Evolutionary conservation across 495 filamentous ascomycete species (phyloP), one percentile per base, ranked within the genome.

Genomic region (Neurospora sp.): DNA sequence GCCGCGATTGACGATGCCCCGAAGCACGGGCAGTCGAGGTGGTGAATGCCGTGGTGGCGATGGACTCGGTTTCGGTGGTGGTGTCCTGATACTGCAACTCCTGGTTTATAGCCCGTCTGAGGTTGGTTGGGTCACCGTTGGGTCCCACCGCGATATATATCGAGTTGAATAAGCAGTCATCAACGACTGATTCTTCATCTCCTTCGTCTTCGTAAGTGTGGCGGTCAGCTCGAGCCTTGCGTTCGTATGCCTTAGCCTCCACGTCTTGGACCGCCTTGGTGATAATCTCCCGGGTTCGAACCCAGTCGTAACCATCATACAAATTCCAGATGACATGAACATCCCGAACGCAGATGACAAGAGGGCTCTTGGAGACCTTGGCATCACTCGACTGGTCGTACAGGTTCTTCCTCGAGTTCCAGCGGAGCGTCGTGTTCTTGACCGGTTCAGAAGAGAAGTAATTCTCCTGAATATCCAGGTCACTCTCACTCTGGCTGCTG

Each of bases 291-390:
- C 94, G 84, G 0, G 96, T 98, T 39, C 88, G 85, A 76, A 90
- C 89, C 96, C 96, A 99, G 81, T 99, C 96, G 79, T 97, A 99
- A 7, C 96, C 96, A 82, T 99, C 96, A 79, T 94, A 97, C 2
- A 99, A 84, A 79, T 99, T 97, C 96, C 96, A 99, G 74, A 98
- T 97, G 69, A 97, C 84, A 79, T 98, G 93, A 16, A 96, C 90
- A 80, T 97, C 94, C 5, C 93, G 89, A 18, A 98, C 86, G 40
- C 89, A 88, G 10, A 98, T 84, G 73, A 89, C 89, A 31, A 98
- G 84, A 16, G 96, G 95, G 75, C 90, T 92, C 7, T 76, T 80
- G 69, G 84, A 85, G n/a, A 90, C 80, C 74, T 90, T 91, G 11
- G 82, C 79, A 41, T 90, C 87, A 73, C 92, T 90, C 10, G 85